Conservation (phyloP, 2,329 filamentous ascomycete species). For the Ceratocystis albifundus region DNA sequence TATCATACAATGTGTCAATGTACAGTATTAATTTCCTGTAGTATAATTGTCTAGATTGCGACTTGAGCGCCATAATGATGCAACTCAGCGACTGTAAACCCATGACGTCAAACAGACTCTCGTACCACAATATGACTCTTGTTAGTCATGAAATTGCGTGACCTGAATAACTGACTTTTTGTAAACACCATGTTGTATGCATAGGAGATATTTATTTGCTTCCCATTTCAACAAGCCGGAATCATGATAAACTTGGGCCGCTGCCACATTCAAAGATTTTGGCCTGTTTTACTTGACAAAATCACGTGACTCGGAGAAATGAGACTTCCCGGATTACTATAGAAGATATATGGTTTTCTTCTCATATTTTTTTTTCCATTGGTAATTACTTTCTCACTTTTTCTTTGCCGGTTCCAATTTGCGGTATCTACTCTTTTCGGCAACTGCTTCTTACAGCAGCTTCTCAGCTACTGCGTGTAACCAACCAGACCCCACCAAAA, state of each 20-base stretch:
- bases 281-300: background rate
- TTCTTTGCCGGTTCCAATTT: too few relatives aligned
- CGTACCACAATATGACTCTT: background rate
- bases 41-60: background rate
- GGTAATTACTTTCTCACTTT: too few relatives aligned
- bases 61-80: background rate
- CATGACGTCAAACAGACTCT: background rate
- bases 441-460: background rate
- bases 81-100: background rate
- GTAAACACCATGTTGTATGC: background rate
- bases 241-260: background rate
- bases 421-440: background rate
- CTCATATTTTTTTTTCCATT: too few relatives aligned
- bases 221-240: too few relatives aligned
- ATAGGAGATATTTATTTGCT: too few relatives aligned
- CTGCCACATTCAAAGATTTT: background rate
- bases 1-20: background rate
- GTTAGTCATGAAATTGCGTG: background rate
- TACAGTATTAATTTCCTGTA: background rate
- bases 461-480: too few relatives aligned
- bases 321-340: too few relatives aligned
- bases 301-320: background rate
- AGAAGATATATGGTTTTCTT: too few relatives aligned
- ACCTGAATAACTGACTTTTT: background rate
- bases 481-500: background rate